Conservation (phyloP, 2,329 filamentous ascomycete genomes). For the Trichophyton simii region DNA sequence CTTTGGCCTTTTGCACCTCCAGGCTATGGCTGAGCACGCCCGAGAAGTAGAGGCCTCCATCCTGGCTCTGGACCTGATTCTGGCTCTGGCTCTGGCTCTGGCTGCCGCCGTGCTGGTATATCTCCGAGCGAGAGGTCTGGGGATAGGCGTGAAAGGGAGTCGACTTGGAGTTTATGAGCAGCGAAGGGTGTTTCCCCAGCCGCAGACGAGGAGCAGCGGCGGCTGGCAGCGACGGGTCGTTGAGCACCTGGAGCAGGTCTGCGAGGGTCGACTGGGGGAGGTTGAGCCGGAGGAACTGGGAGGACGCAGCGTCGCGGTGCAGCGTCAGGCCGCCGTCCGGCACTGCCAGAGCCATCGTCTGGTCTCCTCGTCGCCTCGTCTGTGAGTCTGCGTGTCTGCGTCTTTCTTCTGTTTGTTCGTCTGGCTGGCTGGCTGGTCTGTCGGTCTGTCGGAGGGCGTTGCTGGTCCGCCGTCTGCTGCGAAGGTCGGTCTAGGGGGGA, state of each 20-base stretch:
- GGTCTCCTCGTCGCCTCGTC: neutral
- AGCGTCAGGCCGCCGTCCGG: constrained; percentile 32
- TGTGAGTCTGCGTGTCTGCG: too few relatives aligned
- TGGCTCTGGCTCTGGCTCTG: too few relatives aligned
- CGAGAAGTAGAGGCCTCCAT: constrained; percentile 40
- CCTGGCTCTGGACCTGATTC: too few relatives aligned
- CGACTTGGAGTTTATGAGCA: constrained; percentile 46
- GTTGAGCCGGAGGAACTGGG: constrained; percentile 37
- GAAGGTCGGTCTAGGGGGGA: constrained; percentile 17
- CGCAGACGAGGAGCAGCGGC: constrained; percentile 29
- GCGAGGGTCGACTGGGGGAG: constrained; percentile 34
- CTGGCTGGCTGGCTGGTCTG: neutral
- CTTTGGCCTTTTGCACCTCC: constrained; percentile 42
- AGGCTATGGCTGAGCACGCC: constrained; percentile 47
- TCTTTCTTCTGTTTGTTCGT: neutral
- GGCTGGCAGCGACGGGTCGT: constrained; percentile 20
- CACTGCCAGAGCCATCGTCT: constrained; percentile 27
- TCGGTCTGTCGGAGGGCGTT: neutral
- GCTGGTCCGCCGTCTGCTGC: constrained; percentile 4
- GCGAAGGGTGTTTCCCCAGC: constrained; percentile 40
- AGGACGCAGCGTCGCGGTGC: constrained; percentile 20
- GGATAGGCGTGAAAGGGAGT: constrained; percentile 42
- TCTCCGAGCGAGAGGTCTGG: constrained; percentile 44
- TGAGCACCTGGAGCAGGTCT: constrained; percentile 34
- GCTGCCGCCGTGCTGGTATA: constrained; percentile 37